Evolutionary conservation across 2,329 filamentous ascomycete genomes (phyloP).

Genomic region (Cytospora piceicola): DNA sequence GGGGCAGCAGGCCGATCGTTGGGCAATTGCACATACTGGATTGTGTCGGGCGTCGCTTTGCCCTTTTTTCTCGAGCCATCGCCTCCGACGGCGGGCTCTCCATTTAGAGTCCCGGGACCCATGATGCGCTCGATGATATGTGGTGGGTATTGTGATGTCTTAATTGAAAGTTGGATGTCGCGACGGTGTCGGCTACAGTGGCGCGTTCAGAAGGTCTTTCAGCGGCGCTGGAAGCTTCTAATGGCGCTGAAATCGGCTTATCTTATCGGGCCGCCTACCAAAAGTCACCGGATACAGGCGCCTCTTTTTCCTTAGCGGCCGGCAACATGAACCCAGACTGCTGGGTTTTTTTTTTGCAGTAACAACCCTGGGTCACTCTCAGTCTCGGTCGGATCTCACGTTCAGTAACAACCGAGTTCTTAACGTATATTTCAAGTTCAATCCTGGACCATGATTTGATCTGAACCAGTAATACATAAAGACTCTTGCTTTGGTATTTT

Average conservation of each 20-base stretch:
- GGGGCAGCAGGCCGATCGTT: background rate
- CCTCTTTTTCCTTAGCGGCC: background rate
- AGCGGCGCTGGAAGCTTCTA: background rate
- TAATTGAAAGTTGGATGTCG: background rate
- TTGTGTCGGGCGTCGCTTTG: constrained; percentile 80
- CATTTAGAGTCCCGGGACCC: constrained; percentile 53
- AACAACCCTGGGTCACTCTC: background rate
- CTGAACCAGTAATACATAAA: background rate
- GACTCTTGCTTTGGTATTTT: background rate
- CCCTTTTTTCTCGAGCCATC: constrained; percentile 70
- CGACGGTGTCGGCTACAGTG: constrained; percentile 11
- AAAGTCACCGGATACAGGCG: background rate
- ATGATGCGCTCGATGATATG: constrained; percentile 50
- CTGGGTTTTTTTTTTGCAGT: background rate
- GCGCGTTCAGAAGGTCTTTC: constrained; percentile 7
- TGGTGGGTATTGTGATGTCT: constrained; percentile 31
- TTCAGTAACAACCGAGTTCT: background rate
- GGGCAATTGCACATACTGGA: constrained; percentile 61
- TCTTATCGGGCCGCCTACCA: background rate
- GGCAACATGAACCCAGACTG: constrained; percentile 1
- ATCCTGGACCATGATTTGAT: background rate
- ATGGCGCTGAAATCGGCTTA: background rate
- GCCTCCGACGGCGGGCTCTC: constrained; percentile 60
- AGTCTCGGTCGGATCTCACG: background rate
- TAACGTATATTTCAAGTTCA: background rate